These are phyloP conservation scores for Pinus albicaulis DNA, from an alignment of 75 land plant species.

Conservation along the genomic window DNA sequence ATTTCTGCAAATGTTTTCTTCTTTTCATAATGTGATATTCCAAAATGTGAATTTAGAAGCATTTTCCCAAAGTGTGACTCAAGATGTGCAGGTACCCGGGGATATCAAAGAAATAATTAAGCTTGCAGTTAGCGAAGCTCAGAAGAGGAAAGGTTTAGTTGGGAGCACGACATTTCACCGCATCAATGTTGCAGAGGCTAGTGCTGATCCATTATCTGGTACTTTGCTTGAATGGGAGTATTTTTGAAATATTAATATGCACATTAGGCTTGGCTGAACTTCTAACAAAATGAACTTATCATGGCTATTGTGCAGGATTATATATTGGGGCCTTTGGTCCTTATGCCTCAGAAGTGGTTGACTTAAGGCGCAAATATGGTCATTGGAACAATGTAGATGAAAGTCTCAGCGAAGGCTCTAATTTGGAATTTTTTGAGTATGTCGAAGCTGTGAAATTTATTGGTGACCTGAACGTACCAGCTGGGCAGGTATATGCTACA, in stretches of 20 bases:
- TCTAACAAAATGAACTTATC: slow-evolving; percentile 6
- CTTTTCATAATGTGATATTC: slow-evolving; percentile 1
- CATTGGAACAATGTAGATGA: slow-evolving; percentile 57
- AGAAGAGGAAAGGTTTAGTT: slow-evolving; percentile 60
- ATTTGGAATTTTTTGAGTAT: slow-evolving; percentile 91
- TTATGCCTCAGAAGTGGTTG: slow-evolving; percentile 85
- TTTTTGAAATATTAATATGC: neutral
- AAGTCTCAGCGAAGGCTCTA: slow-evolving; percentile 22
- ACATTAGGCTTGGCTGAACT: neutral
- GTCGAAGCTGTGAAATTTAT: slow-evolving; percentile 97
- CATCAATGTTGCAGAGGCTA: slow-evolving; percentile 38
- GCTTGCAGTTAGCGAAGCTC: slow-evolving; percentile 81
- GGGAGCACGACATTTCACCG: slow-evolving; percentile 70
- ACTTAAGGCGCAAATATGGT: slow-evolving; percentile 83
- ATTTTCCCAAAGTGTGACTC: neutral
- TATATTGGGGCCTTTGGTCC: slow-evolving; percentile 96
- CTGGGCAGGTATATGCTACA: slow-evolving; percentile 71
- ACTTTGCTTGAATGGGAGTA: slow-evolving; percentile 7
- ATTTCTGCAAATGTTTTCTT: neutral
- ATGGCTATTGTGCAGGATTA: slow-evolving; percentile 48
- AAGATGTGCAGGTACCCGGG: slow-evolving; percentile 51
- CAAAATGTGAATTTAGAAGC: neutral
- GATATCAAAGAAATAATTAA: slow-evolving; percentile 79
- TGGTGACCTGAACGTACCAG: slow-evolving; percentile 97
- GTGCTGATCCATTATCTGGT: slow-evolving; percentile 85